phyloP scores from a whole-genome alignment of 768 basidiomycete genomes.

The Artomyces pyxidatus region DNA sequence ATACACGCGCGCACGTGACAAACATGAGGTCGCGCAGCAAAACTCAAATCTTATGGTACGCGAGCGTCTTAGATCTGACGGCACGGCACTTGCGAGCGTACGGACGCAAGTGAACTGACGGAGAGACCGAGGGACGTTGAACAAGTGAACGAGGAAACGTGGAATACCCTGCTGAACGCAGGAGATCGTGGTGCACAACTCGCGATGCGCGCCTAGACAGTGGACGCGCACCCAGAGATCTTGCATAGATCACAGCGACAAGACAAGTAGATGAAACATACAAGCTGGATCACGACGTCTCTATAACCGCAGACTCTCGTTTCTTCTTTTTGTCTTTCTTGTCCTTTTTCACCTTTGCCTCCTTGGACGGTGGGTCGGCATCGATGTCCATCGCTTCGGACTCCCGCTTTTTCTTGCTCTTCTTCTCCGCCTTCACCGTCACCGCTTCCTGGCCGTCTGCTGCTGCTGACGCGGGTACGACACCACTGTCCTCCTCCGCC shows the following conservation, averaged over 20 bases:
- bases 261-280: not conserved
- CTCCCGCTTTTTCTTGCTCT: constrained; percentile 13
- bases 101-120: not conserved
- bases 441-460: no score
- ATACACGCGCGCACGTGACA: constrained; percentile 13
- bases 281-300: not conserved
- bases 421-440: not conserved
- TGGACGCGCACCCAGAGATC: not conserved
- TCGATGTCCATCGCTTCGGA: not conserved
- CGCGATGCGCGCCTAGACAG: not conserved
- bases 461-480: no score
- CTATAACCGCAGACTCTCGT: not conserved
- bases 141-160: not conserved
- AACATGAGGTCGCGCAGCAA: constrained; percentile 2
- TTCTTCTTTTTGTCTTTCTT: constrained; percentile 6
- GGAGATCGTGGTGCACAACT: not conserved
- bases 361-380: not conserved
- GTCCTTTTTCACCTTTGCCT: constrained; percentile 15
- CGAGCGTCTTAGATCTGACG: not conserved
- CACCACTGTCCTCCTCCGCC: not conserved
- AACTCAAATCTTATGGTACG: not conserved
- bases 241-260: not conserved
- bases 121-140: not conserved
- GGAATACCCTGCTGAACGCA: no score
- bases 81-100: not conserved